A percentile compares a stretch with the other conserved stretches of the same genome.
These are phyloP conservation scores for Epichloe uncinata DNA, from an alignment of 2,329 filamentous ascomycete species.

Conservation along the genomic window DNA sequence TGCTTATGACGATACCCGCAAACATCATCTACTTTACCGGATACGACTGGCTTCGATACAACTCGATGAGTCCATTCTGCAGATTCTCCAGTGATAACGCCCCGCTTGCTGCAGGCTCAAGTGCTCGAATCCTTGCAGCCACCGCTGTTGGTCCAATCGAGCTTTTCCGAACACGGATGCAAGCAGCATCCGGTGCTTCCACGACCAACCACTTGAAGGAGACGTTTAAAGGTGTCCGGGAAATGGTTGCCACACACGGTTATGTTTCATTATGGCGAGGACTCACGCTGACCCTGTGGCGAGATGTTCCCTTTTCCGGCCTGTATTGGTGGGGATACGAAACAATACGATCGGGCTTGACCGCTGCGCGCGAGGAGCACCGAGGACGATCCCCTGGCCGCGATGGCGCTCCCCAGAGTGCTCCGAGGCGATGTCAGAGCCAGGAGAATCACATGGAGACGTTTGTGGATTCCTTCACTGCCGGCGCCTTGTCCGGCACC, in stretches of 20 bases:
- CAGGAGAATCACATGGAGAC: conserved; percentile 61
- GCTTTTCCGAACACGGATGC: conserved; percentile 84
- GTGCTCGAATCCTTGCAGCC: conserved; percentile 68
- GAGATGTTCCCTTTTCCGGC: conserved; percentile 92
- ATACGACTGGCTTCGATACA: conserved; percentile 84
- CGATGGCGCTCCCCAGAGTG: conserved; percentile 26
- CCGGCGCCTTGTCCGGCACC: conserved; percentile 71
- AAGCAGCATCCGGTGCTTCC: conserved; percentile 52
- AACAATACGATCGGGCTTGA: conserved; percentile 57
- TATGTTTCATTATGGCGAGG: conserved; percentile 82
- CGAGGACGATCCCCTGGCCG: conserved; percentile 26
- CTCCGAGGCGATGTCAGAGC: conserved; percentile 44
- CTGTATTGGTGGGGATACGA: conserved; percentile 99
- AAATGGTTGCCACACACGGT: conserved; percentile 67
- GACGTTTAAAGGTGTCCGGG: conserved; percentile 60
- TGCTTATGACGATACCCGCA: conserved; percentile 84
- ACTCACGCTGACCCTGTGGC: conserved; percentile 81
- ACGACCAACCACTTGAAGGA: conserved; percentile 60
- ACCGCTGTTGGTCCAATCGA: conserved; percentile 81
- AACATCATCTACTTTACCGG: conserved; percentile 99
- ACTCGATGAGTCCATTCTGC: conserved; percentile 57
- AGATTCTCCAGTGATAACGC: conserved; percentile 54
- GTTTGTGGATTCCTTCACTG: conserved; percentile 78
- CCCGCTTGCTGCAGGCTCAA: conserved; percentile 66
- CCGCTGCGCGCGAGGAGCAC: conserved; percentile 48